Conservation (phyloP, 139 green algal genomes). For the Dunaliella sp. region DNA sequence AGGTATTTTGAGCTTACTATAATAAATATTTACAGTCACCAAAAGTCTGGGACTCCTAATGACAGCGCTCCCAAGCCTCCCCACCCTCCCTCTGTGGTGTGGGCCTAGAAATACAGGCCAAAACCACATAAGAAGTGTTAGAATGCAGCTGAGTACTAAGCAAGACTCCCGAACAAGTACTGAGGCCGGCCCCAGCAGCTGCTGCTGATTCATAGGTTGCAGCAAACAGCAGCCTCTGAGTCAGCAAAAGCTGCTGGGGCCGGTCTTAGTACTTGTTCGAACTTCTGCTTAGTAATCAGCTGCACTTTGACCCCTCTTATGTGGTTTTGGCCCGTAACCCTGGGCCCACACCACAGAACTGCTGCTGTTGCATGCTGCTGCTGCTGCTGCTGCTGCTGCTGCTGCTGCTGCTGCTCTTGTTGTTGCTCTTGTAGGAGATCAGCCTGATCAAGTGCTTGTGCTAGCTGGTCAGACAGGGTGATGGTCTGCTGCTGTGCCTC, state of each 20-base stretch:
- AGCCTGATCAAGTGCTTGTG: background rate
- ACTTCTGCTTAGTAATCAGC: too few species aligned
- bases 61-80: background rate
- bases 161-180: too few species aligned
- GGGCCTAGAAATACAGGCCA: background rate
- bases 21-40: background rate
- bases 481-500: background rate
- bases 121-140: too few species aligned
- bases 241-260: too few species aligned
- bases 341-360: background rate
- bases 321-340: background rate
- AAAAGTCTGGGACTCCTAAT: background rate
- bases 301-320: too few species aligned
- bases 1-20: background rate
- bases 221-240: too few species aligned
- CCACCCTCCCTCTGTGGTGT: background rate
- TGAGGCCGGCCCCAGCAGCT: too few species aligned
- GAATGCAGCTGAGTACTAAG: too few species aligned
- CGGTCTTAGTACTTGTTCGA: too few species aligned
- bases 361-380: background rate
- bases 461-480: background rate
- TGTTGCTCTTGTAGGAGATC: background rate
- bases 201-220: too few species aligned
- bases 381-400: background rate
- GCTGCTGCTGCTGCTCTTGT: background rate